Percentiles rank a stretch among this genome's conserved stretches.
Evolutionary conservation across 805 yeast species (phyloP).

Genomic region (Kurtzmaniella fragi): DNA sequence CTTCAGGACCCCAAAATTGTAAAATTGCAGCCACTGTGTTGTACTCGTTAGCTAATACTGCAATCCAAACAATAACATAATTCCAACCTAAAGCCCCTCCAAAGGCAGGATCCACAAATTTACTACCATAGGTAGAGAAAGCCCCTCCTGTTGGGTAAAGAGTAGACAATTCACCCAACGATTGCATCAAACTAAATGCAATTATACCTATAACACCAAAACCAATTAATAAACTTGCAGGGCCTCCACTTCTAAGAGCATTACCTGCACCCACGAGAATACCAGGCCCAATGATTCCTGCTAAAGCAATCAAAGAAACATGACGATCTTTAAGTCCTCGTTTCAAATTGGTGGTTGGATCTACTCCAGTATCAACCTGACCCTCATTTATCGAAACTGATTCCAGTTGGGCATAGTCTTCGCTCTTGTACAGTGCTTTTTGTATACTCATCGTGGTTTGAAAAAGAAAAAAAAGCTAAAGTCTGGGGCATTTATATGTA

Average conservation of each 20-base stretch:
- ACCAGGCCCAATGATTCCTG: constrained; percentile 62
- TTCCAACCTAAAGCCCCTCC: constrained; percentile 54
- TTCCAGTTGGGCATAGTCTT: not conserved
- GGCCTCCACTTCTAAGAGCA: constrained; percentile 48
- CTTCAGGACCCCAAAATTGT: constrained; percentile 45
- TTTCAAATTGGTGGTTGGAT: constrained; percentile 25
- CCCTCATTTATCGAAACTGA: not conserved
- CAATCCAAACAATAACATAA: constrained; percentile 53
- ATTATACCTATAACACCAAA: constrained; percentile 49
- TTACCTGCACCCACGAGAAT: constrained; percentile 48
- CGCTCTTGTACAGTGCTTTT: no score
- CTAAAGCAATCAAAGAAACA: constrained; percentile 46
- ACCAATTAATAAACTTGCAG: constrained; percentile 49
- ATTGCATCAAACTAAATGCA: constrained; percentile 51
- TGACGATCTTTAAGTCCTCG: constrained; percentile 47
- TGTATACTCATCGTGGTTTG: no score
- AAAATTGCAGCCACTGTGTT: constrained; percentile 48
- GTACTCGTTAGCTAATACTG: constrained; percentile 51
- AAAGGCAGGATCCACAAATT: constrained; percentile 48
- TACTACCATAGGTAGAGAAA: constrained; percentile 47
- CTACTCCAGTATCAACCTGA: no score
- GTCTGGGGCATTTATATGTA: no score
- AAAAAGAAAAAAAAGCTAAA: no score
- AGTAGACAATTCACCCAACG: constrained; percentile 54
- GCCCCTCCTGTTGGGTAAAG: constrained; percentile 47